Conservation (phyloP, 352 stramenopile species). For the Globisporangium cederbergense region DNA sequence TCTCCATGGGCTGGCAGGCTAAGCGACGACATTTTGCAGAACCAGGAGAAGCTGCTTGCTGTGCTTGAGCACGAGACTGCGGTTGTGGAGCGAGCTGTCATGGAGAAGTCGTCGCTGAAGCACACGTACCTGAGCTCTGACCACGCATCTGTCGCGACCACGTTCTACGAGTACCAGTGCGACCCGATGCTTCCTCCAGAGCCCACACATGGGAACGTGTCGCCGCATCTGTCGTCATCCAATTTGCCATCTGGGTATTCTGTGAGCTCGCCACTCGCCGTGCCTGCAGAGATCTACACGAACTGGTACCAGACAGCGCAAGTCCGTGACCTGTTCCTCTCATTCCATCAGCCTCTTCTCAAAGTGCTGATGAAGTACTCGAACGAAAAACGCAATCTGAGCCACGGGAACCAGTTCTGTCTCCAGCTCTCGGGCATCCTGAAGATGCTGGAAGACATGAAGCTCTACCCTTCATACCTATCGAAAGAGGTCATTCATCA, state of each 20-base stretch:
- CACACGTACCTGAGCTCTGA: constrained; percentile 52
- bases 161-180: constrained; percentile 64
- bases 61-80: constrained; percentile 75
- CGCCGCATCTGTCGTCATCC: not conserved
- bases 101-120: constrained; percentile 76
- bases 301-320: constrained; percentile 55
- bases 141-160: constrained; percentile 18
- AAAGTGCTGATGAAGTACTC: constrained; percentile 55
- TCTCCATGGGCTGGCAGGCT: constrained; percentile 55
- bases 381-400: constrained; percentile 34
- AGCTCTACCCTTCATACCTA: constrained; percentile 52
- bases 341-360: constrained; percentile 48
- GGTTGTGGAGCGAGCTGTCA: constrained; percentile 71
- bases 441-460: constrained; percentile 61
- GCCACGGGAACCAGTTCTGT: constrained; percentile 46
- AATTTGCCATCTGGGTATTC: not conserved
- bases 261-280: not conserved
- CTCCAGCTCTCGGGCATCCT: constrained; percentile 33
- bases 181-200: constrained; percentile 51
- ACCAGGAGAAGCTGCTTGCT: constrained; percentile 76
- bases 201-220: not conserved
- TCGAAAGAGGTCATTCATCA: constrained; percentile 42
- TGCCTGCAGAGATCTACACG: constrained; percentile 23
- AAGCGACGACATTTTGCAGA: constrained; percentile 79
- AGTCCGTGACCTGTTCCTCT: constrained; percentile 60